Base-by-base conservation (phyloP, 2,329 filamentous ascomycete genomes). In the Penicillium psychrosexuale region DNA sequence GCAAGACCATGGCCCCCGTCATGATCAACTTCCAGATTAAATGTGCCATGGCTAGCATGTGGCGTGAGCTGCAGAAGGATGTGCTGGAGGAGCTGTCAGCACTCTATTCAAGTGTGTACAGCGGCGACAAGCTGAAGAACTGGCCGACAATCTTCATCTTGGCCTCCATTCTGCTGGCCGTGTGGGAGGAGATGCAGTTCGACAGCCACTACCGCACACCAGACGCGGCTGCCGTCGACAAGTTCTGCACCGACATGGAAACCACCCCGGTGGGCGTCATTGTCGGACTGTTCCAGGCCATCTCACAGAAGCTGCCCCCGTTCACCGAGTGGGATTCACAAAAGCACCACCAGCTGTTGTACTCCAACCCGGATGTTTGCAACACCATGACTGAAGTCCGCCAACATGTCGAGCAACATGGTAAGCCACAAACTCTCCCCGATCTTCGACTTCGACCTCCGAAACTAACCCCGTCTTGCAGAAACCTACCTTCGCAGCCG, bases 11-110 rank as follows among this genome's bases (percentile, higher is more conserved):
- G 60, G 93, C 93, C 15, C 93, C 93, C 12, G 92, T 97, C 71
- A 96, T 97, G 92, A 95, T 97, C 84, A 97, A 97, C 81, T 97
- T 97, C 84, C 91, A 97, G 79, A 91, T 97, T 80, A 97, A 97
- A 83, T 94, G 90, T 68, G 92, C 92, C 51, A 87, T 97, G 77
- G 93, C 92, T 62, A 91, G 95, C 69, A 95, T 97, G 90, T 97
- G 93, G 93, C 91, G 93, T 62, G 92, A 96, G 75, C 81, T 97
- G 55, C 92, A 97, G 74, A 96, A 95, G 79, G 93, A 97, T 66
- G 91, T 97, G 36, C 82, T 97, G 2, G 92, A 96, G 78, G 93
- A 97, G 78, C 83, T 97, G 1, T 97, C 93, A 1, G 79, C 85
- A 7, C 82, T 97, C 13, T 97, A 97, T 82, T 95, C 91, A n/a